Conservation (phyloP, 805 yeast genomes). For the Cyberlindnera americana region DNA sequence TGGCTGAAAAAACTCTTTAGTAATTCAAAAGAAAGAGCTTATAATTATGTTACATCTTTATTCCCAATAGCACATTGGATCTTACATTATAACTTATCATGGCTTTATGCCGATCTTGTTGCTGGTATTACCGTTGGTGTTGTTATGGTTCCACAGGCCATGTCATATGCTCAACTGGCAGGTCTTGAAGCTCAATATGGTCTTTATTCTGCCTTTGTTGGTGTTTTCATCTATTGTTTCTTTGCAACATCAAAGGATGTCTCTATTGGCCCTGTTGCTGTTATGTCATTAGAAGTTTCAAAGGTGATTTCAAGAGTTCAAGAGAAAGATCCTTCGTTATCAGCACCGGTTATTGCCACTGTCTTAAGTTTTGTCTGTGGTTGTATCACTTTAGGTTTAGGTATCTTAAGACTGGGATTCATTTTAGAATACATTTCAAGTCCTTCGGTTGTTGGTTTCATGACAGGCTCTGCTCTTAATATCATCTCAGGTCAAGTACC, state of each 20-base stretch:
- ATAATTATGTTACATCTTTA: slow-evolving; percentile 52
- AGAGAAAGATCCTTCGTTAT: slow-evolving; percentile 41
- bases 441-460: slow-evolving; percentile 92
- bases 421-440: slow-evolving; percentile 82
- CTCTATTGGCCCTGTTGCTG: slow-evolving; percentile 96
- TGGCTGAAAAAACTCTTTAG: slow-evolving; percentile 10
- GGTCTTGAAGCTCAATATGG: slow-evolving; percentile 81
- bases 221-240: slow-evolving; percentile 82
- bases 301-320: slow-evolving; percentile 69
- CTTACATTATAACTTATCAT: slow-evolving; percentile 70
- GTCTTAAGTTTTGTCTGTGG: slow-evolving; percentile 80
- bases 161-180: slow-evolving; percentile 92
- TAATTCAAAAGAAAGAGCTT: slow-evolving; percentile 27
- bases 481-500: slow-evolving; percentile 87
- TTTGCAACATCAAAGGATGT: slow-evolving; percentile 96
- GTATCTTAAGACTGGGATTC: slow-evolving; percentile 81
- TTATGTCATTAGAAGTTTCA: slow-evolving; percentile 84
- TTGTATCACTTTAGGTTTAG: slow-evolving; percentile 76
- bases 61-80: slow-evolving; percentile 87
- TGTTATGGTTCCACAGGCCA: slow-evolving; percentile 90
- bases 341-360: slow-evolving; percentile 77
- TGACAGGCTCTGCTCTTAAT: slow-evolving; percentile 89
- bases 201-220: slow-evolving; percentile 86
- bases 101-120: slow-evolving; percentile 80
- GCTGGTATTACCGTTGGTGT: slow-evolving; percentile 95